A percentile compares a stretch with the other conserved stretches of the same genome.
phyloP scores from a whole-genome alignment of 495 filamentous ascomycete species.

The Trichoderma gamsii region DNA sequence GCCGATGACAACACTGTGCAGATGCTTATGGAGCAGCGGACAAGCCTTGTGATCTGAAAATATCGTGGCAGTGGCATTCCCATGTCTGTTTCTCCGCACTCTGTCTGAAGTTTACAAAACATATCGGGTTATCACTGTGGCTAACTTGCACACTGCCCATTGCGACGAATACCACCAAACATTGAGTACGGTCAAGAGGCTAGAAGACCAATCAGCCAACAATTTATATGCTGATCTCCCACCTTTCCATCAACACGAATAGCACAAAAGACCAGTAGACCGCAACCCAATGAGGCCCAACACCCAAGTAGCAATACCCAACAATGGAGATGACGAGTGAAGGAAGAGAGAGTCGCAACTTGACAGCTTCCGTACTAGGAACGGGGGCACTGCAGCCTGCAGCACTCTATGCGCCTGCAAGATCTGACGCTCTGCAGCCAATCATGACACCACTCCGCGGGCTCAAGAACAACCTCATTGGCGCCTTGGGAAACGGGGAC shows the following conservation, averaged over 20 bases:
- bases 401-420: background rate
- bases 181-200: background rate
- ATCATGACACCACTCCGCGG: background rate
- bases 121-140: background rate
- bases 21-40: background rate
- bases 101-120: background rate
- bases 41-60: background rate
- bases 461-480: background rate
- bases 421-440: background rate
- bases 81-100: background rate
- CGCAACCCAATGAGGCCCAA: background rate
- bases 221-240: background rate
- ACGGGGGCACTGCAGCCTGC: background rate
- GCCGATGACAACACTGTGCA: slow-evolving; percentile 2
- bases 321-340: slow-evolving; percentile 1
- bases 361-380: slow-evolving; percentile 3
- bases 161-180: background rate
- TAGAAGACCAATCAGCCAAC: background rate
- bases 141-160: background rate
- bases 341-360: background rate
- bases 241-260: background rate
- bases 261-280: background rate
- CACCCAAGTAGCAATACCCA: slow-evolving; percentile 8
- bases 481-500: background rate
- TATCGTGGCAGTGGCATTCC: background rate